Evolutionary conservation across 768 basidiomycete genomes (phyloP), one percentile per base, ranked within the genome.

Genomic region (Calocybe indica): DNA sequence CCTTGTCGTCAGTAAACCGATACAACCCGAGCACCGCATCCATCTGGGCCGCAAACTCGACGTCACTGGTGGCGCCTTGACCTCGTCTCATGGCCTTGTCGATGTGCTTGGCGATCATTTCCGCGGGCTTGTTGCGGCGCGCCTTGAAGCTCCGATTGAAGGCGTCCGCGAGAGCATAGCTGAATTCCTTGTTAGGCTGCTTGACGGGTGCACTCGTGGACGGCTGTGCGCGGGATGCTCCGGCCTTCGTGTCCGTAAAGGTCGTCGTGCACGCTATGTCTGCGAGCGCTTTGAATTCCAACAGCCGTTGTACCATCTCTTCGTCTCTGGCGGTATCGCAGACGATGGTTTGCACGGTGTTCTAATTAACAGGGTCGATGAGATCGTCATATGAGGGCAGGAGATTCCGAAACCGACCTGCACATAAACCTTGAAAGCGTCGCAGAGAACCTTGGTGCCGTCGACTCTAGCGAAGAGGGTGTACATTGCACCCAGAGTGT

Each of bases 21-120:
- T 93, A 95, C 47, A 97, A 65, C 6, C 68, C 77, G 22, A 96
- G 69, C 3, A 79, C 86, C 6, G 68, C 74, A 48, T 89, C 81
- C 49, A 96, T 67, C 46, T 78, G 60, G 2, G 65, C 63, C 43
- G 82, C 76, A 63, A 88, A 92, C 31, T 75, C 77, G 10, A 61
- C 66, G 48, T 92, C 85, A 30, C 74, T 76, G 45, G 74, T 68
- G 7, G 76, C 73, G 32, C 83, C 82, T 62, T 95, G 92, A 0
- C 95, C 94, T 49, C 79, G 81, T 39, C 93, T 79, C 86, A 98
- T 87, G 14, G 85, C 79, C 41, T 74, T 76, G 64, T 98, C 94
- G 41, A 98, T 72, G 62, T 92, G 80, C 60, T 88, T 92, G 11
- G 96, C 96, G 46, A 94, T 85, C 80, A 92, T 83, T 65, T 95